These are phyloP conservation scores for Neurospora discreta DNA, from an alignment of 495 filamentous ascomycete species.

Conservation along the genomic window DNA sequence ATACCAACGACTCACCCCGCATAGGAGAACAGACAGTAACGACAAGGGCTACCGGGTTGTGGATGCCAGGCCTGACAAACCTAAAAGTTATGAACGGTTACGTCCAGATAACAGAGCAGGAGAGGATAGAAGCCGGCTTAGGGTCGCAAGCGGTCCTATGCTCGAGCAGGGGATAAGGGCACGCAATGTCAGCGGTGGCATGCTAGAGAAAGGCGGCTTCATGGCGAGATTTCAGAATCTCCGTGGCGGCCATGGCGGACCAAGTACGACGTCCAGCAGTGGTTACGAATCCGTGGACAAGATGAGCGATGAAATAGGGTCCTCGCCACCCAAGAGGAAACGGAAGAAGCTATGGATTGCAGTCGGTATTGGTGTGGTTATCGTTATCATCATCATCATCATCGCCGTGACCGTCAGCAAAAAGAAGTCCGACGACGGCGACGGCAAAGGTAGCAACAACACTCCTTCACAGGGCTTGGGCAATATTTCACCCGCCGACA, in stretches of 20 bases:
- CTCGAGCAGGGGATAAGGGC: neutral
- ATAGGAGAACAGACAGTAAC: neutral
- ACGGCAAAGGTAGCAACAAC: conserved; percentile 13
- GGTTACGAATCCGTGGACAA: neutral
- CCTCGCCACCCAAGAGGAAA: neutral
- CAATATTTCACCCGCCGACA: conserved; percentile 45
- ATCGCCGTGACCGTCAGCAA: conserved; percentile 63
- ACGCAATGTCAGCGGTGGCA: neutral
- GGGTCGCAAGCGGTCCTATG: neutral
- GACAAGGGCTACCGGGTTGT: neutral
- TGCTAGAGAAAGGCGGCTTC: neutral
- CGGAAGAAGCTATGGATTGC: conserved; percentile 27
- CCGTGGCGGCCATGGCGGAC: neutral
- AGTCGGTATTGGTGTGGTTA: conserved; percentile 38
- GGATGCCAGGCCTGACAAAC: neutral
- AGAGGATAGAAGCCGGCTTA: neutral
- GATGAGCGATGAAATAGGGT: neutral
- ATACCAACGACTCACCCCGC: conserved; percentile 8
- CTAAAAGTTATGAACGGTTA: neutral
- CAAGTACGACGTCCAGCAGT: neutral
- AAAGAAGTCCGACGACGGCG: conserved; percentile 34
- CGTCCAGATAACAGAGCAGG: neutral
- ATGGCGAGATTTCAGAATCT: neutral
- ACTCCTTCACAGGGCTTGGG: conserved; percentile 43
- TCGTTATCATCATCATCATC: conserved; percentile 61